These are phyloP conservation scores for Huntiella bhutanensis DNA, from an alignment of 2,329 filamentous ascomycete genomes.

Conservation along the genomic window DNA sequence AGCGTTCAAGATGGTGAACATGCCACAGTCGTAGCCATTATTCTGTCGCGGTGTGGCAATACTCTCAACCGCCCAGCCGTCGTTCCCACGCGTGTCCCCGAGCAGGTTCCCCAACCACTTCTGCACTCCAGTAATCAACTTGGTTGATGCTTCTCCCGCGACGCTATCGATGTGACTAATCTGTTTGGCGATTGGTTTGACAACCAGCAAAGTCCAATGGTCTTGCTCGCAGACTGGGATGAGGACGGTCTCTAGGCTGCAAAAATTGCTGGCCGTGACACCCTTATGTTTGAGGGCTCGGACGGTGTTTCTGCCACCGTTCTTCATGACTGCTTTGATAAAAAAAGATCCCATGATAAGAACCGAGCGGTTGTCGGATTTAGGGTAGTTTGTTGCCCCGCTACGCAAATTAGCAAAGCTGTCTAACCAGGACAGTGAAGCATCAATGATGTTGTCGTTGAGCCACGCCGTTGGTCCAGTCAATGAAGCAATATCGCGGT, in stretches of 20 bases:
- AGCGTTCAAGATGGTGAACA: constrained; percentile 56
- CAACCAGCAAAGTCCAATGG: constrained; percentile 55
- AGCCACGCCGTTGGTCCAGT: no score
- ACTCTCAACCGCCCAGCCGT: constrained; percentile 40
- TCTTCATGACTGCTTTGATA: constrained; percentile 32
- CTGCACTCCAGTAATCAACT: constrained; percentile 24
- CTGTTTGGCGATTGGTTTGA: constrained; percentile 39
- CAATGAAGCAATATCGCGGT: no score
- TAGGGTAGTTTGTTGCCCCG: constrained; percentile 30
- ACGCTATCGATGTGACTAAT: constrained; percentile 56
- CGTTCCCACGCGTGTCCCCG: constrained; percentile 29
- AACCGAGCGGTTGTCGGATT: constrained; percentile 33
- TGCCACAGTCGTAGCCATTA: constrained; percentile 56
- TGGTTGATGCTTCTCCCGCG: constrained; percentile 21
- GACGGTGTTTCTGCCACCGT: constrained; percentile 28
- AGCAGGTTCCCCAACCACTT: constrained; percentile 41
- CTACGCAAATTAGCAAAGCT: constrained; percentile 36
- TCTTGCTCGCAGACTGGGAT: constrained; percentile 44
- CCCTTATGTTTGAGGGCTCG: constrained; percentile 38
- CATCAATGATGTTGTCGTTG: constrained; percentile 36
- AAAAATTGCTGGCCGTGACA: constrained; percentile 38
- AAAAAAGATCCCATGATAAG: constrained; percentile 48
- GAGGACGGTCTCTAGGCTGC: constrained; percentile 47
- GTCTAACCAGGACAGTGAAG: constrained; percentile 41
- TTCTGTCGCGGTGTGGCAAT: constrained; percentile 35